Percentiles rank a stretch among this genome's conserved stretches.
phyloP scores from a whole-genome alignment of 148 eudicot species.

The Hydrangea macrophylla region DNA sequence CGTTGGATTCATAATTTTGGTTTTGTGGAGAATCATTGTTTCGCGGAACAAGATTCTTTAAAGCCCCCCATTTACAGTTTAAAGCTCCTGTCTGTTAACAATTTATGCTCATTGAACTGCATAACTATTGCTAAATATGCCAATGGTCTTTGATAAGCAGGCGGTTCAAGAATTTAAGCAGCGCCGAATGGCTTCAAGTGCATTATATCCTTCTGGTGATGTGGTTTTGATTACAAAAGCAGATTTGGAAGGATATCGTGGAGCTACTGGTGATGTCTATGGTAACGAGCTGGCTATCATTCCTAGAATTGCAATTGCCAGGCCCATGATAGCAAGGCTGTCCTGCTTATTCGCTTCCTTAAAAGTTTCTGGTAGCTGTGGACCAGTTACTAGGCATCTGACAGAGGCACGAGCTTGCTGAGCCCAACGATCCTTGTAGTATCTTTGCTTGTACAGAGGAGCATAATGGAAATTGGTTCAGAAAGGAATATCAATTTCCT shows the following conservation, averaged over 20 bases:
- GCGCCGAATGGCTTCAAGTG: constrained; percentile 20
- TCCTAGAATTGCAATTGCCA: constrained; percentile 23
- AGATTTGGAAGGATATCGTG: constrained; percentile 51
- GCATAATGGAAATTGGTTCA: constrained; percentile 11
- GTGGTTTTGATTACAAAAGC: constrained; percentile 52
- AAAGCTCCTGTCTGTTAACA: not conserved
- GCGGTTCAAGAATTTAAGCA: constrained; percentile 62
- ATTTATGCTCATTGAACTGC: not conserved
- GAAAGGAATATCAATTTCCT: constrained; percentile 12
- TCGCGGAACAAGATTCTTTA: not conserved
- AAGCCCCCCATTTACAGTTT: not conserved
- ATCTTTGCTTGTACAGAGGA: not conserved
- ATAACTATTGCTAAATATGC: not conserved
- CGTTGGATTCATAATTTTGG: too few relatives aligned
- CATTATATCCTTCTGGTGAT: constrained; percentile 35
- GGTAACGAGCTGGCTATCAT: constrained; percentile 34
- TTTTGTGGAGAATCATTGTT: not conserved
- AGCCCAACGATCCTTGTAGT: not conserved
- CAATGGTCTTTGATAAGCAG: constrained; percentile 25
- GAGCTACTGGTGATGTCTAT: constrained; percentile 25
- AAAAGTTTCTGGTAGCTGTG: constrained; percentile 35
- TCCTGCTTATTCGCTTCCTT: constrained; percentile 52
- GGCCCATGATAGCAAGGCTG: constrained; percentile 46
- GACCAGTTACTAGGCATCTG: constrained; percentile 40
- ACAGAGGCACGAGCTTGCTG: constrained; percentile 52